These are phyloP conservation scores for Daedaleopsis sinensis DNA, from an alignment of 768 basidiomycete genomes.

Conservation along the genomic window DNA sequence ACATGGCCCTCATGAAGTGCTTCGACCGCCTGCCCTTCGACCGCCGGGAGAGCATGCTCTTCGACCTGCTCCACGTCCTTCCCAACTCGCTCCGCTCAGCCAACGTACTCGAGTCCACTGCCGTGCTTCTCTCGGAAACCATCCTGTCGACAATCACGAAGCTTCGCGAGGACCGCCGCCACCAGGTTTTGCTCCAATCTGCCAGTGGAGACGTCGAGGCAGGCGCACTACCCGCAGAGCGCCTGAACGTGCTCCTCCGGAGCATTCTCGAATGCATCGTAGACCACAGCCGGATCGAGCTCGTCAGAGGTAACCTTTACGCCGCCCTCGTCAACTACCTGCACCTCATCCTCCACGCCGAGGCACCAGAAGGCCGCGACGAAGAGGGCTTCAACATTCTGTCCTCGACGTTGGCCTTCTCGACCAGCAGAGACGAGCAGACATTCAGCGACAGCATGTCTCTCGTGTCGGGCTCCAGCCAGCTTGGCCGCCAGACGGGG, in stretches of 20 bases:
- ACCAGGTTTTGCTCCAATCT: constrained; percentile 69
- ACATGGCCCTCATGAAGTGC: constrained; percentile 84
- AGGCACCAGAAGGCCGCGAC: constrained; percentile 2
- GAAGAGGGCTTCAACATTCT: constrained; percentile 7
- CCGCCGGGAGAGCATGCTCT: constrained; percentile 84
- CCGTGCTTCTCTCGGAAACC: constrained; percentile 83
- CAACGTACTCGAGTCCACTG: constrained; percentile 69
- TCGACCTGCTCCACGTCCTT: constrained; percentile 86
- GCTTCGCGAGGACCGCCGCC: constrained; percentile 79
- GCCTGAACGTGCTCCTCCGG: constrained; percentile 74
- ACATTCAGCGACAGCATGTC: constrained; percentile 42
- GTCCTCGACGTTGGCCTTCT: constrained; percentile 15
- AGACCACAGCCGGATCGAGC: constrained; percentile 77
- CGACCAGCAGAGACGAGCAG: constrained; percentile 43
- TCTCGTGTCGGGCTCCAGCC: constrained; percentile 6
- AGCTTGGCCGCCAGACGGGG: constrained; percentile 9
- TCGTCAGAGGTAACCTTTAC: constrained; percentile 94
- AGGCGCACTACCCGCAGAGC: constrained; percentile 77
- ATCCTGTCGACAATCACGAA: constrained; percentile 84
- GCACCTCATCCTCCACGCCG: constrained; percentile 55
- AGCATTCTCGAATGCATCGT: constrained; percentile 74
- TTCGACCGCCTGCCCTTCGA: constrained; percentile 83
- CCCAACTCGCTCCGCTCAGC: constrained; percentile 67
- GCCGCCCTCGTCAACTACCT: constrained; percentile 89
- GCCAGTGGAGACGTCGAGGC: constrained; percentile 63